These are phyloP conservation scores for Cerrena zonata DNA, from an alignment of 1,284 basidiomycete species.

Conservation along the genomic window DNA sequence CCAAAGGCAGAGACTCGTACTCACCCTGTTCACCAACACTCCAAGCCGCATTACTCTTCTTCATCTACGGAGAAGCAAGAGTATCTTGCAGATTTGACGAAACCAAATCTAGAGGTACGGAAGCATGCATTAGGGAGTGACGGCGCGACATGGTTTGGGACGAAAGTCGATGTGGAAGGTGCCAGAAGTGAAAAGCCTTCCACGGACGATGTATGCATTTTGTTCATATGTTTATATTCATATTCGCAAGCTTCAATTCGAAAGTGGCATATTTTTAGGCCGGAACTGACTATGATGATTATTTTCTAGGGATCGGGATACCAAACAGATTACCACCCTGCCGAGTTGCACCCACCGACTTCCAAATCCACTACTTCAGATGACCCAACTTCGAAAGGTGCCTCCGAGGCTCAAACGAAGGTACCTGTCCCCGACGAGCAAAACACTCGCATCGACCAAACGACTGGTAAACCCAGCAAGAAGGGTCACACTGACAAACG, in stretches of 20 bases:
- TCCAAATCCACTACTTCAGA: slow-evolving; percentile 1
- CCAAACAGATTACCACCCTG: slow-evolving; percentile 28
- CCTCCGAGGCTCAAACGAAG: background rate
- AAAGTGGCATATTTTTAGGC: slow-evolving; percentile 17
- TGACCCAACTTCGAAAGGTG: slow-evolving; percentile 3
- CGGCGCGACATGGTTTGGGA: slow-evolving; percentile 18
- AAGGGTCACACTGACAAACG: background rate
- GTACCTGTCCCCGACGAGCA: background rate
- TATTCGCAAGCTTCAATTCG: too few relatives aligned
- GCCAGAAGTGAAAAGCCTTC: background rate
- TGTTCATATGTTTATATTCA: too few relatives aligned
- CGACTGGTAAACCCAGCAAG: background rate
- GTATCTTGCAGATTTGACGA: slow-evolving; percentile 17
- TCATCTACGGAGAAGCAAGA: slow-evolving; percentile 8
- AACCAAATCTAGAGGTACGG: slow-evolving; percentile 19
- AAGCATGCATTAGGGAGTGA: slow-evolving; percentile 21
- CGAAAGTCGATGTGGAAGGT: slow-evolving; percentile 7
- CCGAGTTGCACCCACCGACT: slow-evolving; percentile 20
- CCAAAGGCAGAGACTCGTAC: slow-evolving; percentile 4
- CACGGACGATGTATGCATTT: too few relatives aligned
- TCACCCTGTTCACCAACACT: background rate
- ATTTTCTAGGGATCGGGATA: slow-evolving; percentile 19
- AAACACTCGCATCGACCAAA: background rate
- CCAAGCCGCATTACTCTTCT: background rate
- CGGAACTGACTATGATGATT: background rate